Percentiles rank a stretch among this genome's conserved stretches.
Evolutionary conservation across 2,329 filamentous ascomycete species (phyloP).

Genomic region (Thelonectria olida): DNA sequence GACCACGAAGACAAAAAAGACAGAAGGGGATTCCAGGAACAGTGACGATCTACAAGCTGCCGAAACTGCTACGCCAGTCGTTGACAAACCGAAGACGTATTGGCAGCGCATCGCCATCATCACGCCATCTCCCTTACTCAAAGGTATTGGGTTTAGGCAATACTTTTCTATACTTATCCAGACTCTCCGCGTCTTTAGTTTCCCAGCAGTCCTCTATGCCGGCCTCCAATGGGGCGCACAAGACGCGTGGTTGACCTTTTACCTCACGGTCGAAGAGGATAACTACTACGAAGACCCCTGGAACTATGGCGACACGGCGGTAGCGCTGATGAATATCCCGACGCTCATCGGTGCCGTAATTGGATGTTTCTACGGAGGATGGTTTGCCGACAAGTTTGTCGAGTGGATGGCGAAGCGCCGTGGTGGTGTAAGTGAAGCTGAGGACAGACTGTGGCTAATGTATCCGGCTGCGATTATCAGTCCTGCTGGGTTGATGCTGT

Average conservation of each 20-base stretch:
- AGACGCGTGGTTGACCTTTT: conserved; percentile 18
- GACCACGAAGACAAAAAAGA: neutral
- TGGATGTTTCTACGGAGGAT: conserved; percentile 15
- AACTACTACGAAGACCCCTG: conserved; percentile 20
- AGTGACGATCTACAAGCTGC: neutral
- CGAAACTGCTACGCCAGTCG: neutral
- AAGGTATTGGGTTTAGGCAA: conserved; percentile 8
- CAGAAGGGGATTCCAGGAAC: neutral
- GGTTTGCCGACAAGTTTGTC: conserved; percentile 15
- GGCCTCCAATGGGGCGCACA: conserved; percentile 19
- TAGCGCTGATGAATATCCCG: conserved; percentile 20
- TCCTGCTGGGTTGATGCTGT: conserved; percentile 13
- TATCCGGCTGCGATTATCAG: conserved; percentile 13
- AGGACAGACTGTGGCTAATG: conserved; percentile 19
- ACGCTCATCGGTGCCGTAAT: conserved; percentile 16
- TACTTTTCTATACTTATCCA: conserved; percentile 12
- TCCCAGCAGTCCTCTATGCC: conserved; percentile 16
- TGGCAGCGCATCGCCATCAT: conserved; percentile 18
- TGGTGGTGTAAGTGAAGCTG: conserved; percentile 16
- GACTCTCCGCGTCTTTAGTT: conserved; percentile 14
- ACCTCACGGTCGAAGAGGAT: conserved; percentile 16
- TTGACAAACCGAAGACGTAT: conserved; percentile 13
- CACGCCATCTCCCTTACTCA: conserved; percentile 9
- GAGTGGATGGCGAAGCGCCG: conserved; percentile 11
- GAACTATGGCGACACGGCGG: conserved; percentile 15